Evolutionary conservation across 352 stramenopile species (phyloP), one percentile per base, ranked within the genome.

Genomic region (Thalassiosira oceanica): DNA sequence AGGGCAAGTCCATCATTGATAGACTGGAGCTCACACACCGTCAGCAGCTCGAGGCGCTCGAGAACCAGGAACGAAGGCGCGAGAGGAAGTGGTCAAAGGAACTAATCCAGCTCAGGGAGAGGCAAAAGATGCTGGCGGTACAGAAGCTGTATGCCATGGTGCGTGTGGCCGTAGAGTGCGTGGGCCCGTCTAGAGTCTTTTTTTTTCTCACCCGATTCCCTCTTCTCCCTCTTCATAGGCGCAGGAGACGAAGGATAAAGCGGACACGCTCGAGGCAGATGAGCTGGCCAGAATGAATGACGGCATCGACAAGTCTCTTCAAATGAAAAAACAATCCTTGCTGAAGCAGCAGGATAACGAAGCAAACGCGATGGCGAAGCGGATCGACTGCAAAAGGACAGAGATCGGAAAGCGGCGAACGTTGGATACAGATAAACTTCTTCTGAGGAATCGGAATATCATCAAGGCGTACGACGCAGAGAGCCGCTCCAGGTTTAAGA

Each of bases 381-480:
- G 93, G 33, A 97, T 98, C 48, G 93, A 98, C 49, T 89, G 88
- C 3, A 85, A 94, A 10, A 85, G 95, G 20, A 97, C 96, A 67
- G 94, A 98, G 79, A 93, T 97, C 53, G 56, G 95, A 16, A 97
- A 96, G 69, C 93, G 97, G 74, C 85, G 93, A 31, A 94, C 94
- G 51, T 66, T 96, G 0, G 94, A 98, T 78, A 96, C 88, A 29
- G 97, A 96, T 72, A 89, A 93, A 13, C 84, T 98, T 50, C 64
- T 97, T 37, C 93, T 97, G 82, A 93, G 94, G 66, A 98, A 98
- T 75, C 91, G 91, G 49, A 98, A 97, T 71, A 94, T 98, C 10
- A 88, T 96, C 67, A 84, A 88, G 28, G 91, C 96, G 21, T 83
- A 97, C 11, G 94, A 97, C 71, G 94, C 88, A 16, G 97, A 97